A percentile compares a stretch with the other conserved stretches of the same genome.
Evolutionary conservation across 495 filamentous ascomycete genomes (phyloP).

Genomic region (Penicillium verhagenii): DNA sequence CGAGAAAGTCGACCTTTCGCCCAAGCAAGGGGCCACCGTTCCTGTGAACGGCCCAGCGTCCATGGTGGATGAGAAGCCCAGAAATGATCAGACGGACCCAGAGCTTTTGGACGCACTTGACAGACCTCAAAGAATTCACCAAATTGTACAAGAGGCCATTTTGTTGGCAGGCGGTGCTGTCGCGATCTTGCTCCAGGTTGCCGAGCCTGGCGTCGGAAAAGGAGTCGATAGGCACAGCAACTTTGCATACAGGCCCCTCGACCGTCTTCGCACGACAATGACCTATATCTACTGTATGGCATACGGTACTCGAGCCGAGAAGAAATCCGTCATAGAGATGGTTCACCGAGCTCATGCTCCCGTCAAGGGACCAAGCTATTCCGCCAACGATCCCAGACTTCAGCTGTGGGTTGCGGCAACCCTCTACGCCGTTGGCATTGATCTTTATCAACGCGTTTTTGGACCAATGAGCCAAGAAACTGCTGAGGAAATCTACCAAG

Average conservation of each 20-base stretch:
- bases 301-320: conserved; percentile 36
- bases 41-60: background rate
- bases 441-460: conserved; percentile 37
- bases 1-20: too few relatives aligned
- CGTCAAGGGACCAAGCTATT: conserved; percentile 32
- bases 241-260: conserved; percentile 38
- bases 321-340: conserved; percentile 32
- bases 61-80: background rate
- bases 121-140: conserved; percentile 29
- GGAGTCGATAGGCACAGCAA: conserved; percentile 38
- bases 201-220: conserved; percentile 38
- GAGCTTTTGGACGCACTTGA: conserved; percentile 15
- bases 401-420: conserved; percentile 47
- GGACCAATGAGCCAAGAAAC: conserved; percentile 20
- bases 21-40: background rate
- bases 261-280: conserved; percentile 44
- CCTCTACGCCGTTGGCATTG: conserved; percentile 34
- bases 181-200: conserved; percentile 42
- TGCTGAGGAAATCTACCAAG: conserved; percentile 32
- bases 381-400: conserved; percentile 33
- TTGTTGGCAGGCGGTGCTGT: conserved; percentile 36
- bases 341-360: conserved; percentile 34
- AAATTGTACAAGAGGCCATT: conserved; percentile 37
- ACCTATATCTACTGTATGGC: conserved; percentile 45
- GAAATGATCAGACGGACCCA: background rate